phyloP scores from a whole-genome alignment of 2,329 filamentous ascomycete species.

The Penicillium sp. region DNA sequence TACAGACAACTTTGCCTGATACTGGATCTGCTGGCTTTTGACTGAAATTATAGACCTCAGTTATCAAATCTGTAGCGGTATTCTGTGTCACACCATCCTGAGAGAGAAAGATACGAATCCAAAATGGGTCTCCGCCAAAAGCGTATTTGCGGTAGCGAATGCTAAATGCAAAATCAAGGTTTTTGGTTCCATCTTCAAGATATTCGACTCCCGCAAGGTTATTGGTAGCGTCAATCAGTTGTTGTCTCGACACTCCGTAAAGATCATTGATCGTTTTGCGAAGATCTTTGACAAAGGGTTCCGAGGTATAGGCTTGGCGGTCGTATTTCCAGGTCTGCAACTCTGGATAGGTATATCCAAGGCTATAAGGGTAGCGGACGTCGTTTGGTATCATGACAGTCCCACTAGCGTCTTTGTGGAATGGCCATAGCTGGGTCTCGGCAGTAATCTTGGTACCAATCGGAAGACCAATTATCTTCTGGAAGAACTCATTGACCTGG shows the following conservation, averaged over 20 bases:
- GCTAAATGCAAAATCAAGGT: slow-evolving; percentile 8
- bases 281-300: neutral
- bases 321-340: slow-evolving; percentile 18
- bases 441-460: neutral
- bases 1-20: slow-evolving; percentile 1
- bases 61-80: neutral
- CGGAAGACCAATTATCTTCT: neutral
- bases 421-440: slow-evolving; percentile 52
- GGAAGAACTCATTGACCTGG: neutral
- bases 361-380: slow-evolving; percentile 58
- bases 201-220: slow-evolving; percentile 5
- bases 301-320: neutral
- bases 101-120: slow-evolving; percentile 6
- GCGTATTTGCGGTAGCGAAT: slow-evolving; percentile 9
- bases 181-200: neutral
- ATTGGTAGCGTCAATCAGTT: neutral
- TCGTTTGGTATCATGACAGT: slow-evolving; percentile 68
- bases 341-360: slow-evolving; percentile 75
- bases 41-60: slow-evolving; percentile 15
- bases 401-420: slow-evolving; percentile 55
- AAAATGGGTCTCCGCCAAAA: slow-evolving; percentile 11
- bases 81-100: slow-evolving; percentile 1
- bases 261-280: slow-evolving; percentile 5
- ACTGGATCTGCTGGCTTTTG: neutral
- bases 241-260: slow-evolving; percentile 5